phyloP scores from a whole-genome alignment of 2,329 filamentous ascomycete genomes.

The Fusarium longipes region DNA sequence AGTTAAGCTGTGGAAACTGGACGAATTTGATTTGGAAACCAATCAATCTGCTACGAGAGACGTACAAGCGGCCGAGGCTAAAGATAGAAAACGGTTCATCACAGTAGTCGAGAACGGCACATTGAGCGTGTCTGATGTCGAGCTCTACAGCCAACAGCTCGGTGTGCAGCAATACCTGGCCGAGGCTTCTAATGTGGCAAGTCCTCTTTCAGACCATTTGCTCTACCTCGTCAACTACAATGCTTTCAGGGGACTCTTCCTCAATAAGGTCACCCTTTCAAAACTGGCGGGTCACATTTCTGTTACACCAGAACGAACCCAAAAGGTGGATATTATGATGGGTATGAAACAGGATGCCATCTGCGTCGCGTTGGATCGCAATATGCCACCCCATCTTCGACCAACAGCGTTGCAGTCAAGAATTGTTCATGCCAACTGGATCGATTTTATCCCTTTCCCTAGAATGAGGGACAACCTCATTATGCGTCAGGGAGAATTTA shows the following conservation, averaged over 20 bases:
- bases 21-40: slow-evolving; percentile 1
- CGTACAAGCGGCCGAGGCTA: not conserved
- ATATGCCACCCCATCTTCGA: not conserved
- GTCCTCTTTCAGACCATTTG: slow-evolving; percentile 2
- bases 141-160: slow-evolving; percentile 11
- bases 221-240: slow-evolving; percentile 17
- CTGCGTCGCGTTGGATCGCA: not conserved
- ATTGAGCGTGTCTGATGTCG: not conserved
- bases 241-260: slow-evolving; percentile 7
- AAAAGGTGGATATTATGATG: slow-evolving; percentile 11
- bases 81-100: not conserved
- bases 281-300: not conserved
- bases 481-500: not conserved
- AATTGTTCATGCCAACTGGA: not conserved
- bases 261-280: slow-evolving; percentile 1
- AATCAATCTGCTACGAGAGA: too few relatives aligned
- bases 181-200: too few relatives aligned
- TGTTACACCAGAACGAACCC: not conserved
- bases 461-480: slow-evolving; percentile 16
- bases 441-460: slow-evolving; percentile 3
- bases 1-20: slow-evolving; percentile 18
- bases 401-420: slow-evolving; percentile 3
- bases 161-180: not conserved
- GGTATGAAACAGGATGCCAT: slow-evolving; percentile 11
- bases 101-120: not conserved